Conservation (phyloP, 441 rosid genomes). For the Populus hybrid region DNA sequence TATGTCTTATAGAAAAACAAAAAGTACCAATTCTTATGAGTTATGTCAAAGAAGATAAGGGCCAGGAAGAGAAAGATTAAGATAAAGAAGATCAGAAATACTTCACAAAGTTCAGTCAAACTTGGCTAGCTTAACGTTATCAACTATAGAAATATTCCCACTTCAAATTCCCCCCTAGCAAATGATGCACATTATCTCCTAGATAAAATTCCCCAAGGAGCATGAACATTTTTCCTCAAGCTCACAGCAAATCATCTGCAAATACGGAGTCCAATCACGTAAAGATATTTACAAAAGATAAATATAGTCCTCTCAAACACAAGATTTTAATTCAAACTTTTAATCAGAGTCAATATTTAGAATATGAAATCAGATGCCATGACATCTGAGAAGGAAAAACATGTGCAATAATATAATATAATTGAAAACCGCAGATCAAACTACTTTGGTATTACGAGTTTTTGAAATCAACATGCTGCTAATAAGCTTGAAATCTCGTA, state of each 20-base stretch:
- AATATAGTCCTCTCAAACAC: conserved; percentile 16
- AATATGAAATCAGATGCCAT: conserved; percentile 12
- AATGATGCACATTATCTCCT: conserved; percentile 15
- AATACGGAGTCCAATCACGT: conserved; percentile 41
- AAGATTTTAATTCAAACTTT: conserved; percentile 9
- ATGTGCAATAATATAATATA: not conserved
- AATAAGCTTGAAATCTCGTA: not conserved
- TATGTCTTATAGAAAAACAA: not conserved
- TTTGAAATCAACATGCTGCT: not conserved
- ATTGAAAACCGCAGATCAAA: not conserved
- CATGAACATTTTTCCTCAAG: conserved; percentile 41
- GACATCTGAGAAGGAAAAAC: not conserved
- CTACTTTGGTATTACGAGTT: not conserved
- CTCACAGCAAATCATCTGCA: conserved; percentile 63
- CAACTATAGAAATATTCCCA: conserved; percentile 25
- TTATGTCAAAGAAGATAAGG: not conserved
- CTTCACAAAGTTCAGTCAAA: conserved; percentile 8
- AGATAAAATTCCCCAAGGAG: conserved; percentile 32
- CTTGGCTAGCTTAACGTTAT: conserved; percentile 24
- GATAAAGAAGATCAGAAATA: not conserved
- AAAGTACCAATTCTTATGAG: not conserved
- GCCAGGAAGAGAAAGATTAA: not conserved
- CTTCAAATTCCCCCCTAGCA: conserved; percentile 23
- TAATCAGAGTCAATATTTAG: not conserved
- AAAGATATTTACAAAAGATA: conserved; percentile 22